phyloP scores from a whole-genome alignment of 371 early-diverging fungal genomes.

The Apophysomyces elegans region DNA sequence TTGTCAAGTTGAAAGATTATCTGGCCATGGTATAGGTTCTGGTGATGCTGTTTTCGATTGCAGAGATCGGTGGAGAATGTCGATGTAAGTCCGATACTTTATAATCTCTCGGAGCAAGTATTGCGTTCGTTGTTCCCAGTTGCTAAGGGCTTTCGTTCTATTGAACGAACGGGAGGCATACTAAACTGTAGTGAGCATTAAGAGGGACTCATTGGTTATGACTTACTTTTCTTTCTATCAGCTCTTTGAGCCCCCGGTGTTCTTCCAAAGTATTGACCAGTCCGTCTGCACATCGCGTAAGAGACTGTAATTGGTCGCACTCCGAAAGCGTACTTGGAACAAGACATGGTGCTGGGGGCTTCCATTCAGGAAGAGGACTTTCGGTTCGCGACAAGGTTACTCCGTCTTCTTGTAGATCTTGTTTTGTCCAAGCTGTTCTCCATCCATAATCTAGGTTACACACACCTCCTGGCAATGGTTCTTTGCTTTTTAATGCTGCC shows the following conservation, averaged over 20 bases:
- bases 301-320: constrained; percentile 15
- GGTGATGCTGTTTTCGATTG: background rate
- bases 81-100: constrained; percentile 18
- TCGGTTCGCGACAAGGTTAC: background rate
- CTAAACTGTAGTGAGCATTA: background rate
- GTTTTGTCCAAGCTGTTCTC: constrained; percentile 16
- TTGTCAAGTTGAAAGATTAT: background rate
- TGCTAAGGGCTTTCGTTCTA: constrained; percentile 14
- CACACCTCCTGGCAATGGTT: constrained; percentile 33
- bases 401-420: background rate
- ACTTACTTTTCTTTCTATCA: constrained; percentile 19
- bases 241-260: constrained; percentile 23
- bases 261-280: constrained; percentile 13
- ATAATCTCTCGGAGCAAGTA: constrained; percentile 21
- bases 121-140: constrained; percentile 27
- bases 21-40: background rate
- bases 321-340: constrained; percentile 20
- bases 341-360: constrained; percentile 32
- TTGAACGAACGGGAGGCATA: constrained; percentile 14
- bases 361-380: constrained; percentile 26
- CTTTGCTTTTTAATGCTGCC: constrained; percentile 35
- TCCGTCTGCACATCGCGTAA: constrained; percentile 17
- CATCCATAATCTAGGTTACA: constrained; percentile 46
- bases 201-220: background rate
- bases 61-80: constrained; percentile 7